phyloP scores from a whole-genome alignment of 169 alveolate species.

The Plasmodium gonderi region DNA sequence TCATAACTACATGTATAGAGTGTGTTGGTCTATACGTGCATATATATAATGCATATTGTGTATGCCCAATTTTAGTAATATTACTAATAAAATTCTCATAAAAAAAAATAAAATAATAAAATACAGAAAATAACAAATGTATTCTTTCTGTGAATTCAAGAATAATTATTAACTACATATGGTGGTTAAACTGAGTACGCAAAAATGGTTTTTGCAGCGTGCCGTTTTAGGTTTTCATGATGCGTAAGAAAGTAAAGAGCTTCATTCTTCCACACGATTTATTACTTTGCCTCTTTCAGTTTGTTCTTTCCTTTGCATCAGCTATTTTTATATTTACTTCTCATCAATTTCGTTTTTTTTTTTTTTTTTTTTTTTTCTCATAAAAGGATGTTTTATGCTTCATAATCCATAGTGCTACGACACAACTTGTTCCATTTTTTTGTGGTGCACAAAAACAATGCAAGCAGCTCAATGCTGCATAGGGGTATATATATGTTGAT shows the following conservation, averaged over 20 bases:
- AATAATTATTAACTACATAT: slow-evolving; percentile 1
- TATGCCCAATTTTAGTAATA: neutral
- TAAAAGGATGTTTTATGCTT: neutral
- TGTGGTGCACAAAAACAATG: neutral
- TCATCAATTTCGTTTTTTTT: neutral
- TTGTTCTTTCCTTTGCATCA: no score
- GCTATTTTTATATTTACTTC: neutral
- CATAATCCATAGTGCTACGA: slow-evolving; percentile 5
- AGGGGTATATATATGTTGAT: no score
- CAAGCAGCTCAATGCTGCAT: neutral
- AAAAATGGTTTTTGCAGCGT: no score
- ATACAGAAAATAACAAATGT: slow-evolving; percentile 21
- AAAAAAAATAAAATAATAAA: no score
- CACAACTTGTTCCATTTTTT: neutral
- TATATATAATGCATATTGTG: neutral
- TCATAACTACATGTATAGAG: neutral
- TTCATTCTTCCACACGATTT: no score
- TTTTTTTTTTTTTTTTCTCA: neutral
- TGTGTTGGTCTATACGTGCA: neutral
- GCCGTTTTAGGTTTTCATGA: no score
- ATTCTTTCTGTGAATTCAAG: neutral
- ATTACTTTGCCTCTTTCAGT: no score
- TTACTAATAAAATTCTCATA: neutral
- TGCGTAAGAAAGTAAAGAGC: no score
- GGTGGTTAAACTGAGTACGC: neutral